Evolutionary conservation across 1,284 basidiomycete species (phyloP).

Genomic region (Microbotryomycetes sp.): DNA sequence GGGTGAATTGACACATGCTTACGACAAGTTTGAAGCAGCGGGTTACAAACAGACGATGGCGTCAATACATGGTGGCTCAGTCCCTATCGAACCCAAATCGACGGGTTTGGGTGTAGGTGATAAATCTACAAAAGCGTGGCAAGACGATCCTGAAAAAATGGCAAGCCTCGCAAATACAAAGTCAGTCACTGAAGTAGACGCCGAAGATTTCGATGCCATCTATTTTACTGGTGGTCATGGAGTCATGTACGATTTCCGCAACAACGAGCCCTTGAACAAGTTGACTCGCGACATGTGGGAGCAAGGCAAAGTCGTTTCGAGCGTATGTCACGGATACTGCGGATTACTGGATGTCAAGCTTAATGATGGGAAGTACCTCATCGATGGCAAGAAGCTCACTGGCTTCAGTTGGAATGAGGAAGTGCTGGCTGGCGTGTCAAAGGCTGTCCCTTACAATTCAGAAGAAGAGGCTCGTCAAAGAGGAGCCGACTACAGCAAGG

Average conservation of each 20-base stretch:
- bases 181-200: background rate
- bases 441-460: constrained; percentile 12
- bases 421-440: constrained; percentile 9
- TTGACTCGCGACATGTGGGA: constrained; percentile 18
- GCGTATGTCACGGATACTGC: constrained; percentile 23
- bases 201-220: background rate
- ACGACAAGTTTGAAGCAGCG: background rate
- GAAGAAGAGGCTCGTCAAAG: background rate
- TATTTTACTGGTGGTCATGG: constrained; percentile 19
- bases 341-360: constrained; percentile 5
- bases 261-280: constrained; percentile 11
- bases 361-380: constrained; percentile 8
- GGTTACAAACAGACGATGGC: background rate
- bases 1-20: background rate
- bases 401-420: constrained; percentile 23
- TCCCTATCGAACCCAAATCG: background rate
- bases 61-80: background rate
- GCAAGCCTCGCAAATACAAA: background rate
- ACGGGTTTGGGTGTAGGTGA: background rate
- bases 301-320: constrained; percentile 22
- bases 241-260: constrained; percentile 21
- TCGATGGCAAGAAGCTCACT: constrained; percentile 19
- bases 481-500: constrained; percentile 12
- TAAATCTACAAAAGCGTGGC: background rate
- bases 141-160: background rate